Evolutionary conservation across 2,329 filamentous ascomycete species (phyloP).

Genomic region (Fusarium sp.): DNA sequence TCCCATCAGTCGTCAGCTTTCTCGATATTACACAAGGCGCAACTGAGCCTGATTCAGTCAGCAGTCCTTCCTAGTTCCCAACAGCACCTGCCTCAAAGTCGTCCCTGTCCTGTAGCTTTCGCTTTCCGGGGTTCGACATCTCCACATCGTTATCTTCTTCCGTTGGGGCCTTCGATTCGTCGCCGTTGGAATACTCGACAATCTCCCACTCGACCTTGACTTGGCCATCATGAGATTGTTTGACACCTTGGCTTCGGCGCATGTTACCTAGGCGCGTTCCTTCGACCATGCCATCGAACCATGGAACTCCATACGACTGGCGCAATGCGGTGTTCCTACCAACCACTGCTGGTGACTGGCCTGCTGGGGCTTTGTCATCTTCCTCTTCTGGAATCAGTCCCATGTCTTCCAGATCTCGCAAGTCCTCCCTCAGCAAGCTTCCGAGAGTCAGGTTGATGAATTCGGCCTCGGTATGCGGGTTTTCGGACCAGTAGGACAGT

Average conservation of each 20-base stretch:
- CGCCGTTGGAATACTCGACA: constrained; percentile 72
- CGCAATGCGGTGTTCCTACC: constrained; percentile 50
- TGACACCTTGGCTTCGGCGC: constrained; percentile 68
- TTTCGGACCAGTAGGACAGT: constrained; percentile 84
- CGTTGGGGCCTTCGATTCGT: constrained; percentile 26
- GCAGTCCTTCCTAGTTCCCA: constrained; percentile 2
- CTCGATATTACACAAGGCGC: constrained; percentile 5
- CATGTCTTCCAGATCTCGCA: constrained; percentile 78
- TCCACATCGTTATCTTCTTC: constrained; percentile 52
- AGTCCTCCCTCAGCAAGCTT: constrained; percentile 76
- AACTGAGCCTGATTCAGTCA: neutral
- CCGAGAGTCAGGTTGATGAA: constrained; percentile 86
- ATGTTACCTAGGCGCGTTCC: constrained; percentile 77
- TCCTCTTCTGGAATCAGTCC: constrained; percentile 70
- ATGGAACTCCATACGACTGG: constrained; percentile 79
- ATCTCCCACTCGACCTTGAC: constrained; percentile 85
- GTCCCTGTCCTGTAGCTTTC: constrained; percentile 61
- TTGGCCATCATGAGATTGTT: constrained; percentile 68
- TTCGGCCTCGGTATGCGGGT: constrained; percentile 74
- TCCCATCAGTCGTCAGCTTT: constrained; percentile 6
- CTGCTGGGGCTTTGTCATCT: constrained; percentile 40
- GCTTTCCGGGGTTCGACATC: constrained; percentile 56
- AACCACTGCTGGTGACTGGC: constrained; percentile 9
- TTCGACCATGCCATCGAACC: constrained; percentile 85
- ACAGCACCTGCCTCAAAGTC: constrained; percentile 33